phyloP scores from a whole-genome alignment of 257 asterid species.

The Leonotis leonurus region DNA sequence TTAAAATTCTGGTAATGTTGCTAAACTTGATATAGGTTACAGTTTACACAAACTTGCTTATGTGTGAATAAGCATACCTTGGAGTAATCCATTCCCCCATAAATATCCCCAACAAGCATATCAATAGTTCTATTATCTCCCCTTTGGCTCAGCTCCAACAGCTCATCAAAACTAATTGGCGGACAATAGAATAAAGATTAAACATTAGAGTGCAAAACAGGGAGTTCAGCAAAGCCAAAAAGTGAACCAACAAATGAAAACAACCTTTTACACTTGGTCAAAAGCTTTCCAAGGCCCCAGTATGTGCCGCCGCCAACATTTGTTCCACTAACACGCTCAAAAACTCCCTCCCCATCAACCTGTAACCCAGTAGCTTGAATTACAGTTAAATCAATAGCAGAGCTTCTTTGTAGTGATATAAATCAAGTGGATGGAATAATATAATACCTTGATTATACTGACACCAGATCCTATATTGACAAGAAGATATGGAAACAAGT shows the following conservation, averaged over 20 bases:
- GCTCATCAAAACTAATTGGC: constrained; percentile 74
- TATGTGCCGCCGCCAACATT: constrained; percentile 99
- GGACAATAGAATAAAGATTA: constrained; percentile 2
- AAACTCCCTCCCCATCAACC: constrained; percentile 94
- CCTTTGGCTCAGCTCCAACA: constrained; percentile 94
- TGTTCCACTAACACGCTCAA: constrained; percentile 98
- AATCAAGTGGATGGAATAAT: constrained; percentile 8
- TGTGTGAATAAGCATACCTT: constrained; percentile 59
- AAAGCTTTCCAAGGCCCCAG: constrained; percentile 92
- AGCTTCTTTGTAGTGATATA: constrained; percentile 1
- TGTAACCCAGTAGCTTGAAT: constrained; percentile 30
- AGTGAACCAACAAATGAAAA: constrained; percentile 10
- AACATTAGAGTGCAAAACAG: constrained; percentile 2
- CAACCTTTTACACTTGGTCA: constrained; percentile 93
- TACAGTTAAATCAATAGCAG: neutral
- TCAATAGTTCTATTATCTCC: constrained; percentile 92
- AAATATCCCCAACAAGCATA: constrained; percentile 98
- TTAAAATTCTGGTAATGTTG: neutral
- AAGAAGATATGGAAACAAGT: constrained; percentile 86
- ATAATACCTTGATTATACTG: constrained; percentile 90
- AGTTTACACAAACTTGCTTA: no score
- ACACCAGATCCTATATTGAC: constrained; percentile 99
- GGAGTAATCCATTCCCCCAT: constrained; percentile 96
- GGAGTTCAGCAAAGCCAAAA: neutral
- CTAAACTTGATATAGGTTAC: no score